Evolutionary conservation across 208 protist species (phyloP).

Genomic region (Leishmania mexicana): DNA sequence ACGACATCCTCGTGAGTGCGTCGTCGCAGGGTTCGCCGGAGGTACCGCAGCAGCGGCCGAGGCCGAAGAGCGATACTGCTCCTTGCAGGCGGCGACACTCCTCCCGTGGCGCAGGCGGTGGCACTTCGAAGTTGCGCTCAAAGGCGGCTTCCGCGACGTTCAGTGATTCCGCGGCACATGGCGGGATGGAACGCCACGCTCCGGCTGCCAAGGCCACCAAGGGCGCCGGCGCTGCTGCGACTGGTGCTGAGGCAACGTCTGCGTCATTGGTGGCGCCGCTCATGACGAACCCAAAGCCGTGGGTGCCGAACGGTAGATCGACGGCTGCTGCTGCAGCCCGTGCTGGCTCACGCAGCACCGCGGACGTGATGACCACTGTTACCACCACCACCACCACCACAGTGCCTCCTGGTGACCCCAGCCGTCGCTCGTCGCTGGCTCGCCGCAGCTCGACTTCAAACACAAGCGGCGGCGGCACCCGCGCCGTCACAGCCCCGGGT

Average conservation of each 20-base stretch:
- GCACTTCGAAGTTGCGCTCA: background rate
- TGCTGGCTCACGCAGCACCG: background rate
- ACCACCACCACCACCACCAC: background rate
- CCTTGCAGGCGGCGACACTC: background rate
- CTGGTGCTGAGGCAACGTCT: background rate
- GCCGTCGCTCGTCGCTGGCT: background rate
- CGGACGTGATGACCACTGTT: background rate
- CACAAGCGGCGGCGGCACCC: background rate
- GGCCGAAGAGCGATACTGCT: background rate
- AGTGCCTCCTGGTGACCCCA: background rate
- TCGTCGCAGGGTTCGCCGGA: background rate
- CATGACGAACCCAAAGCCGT: slow-evolving; percentile 19
- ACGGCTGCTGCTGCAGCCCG: background rate
- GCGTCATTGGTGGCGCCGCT: background rate
- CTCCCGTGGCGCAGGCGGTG: background rate
- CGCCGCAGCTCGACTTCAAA: background rate
- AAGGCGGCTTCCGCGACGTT: background rate
- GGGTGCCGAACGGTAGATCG: slow-evolving; percentile 6
- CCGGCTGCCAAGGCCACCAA: background rate
- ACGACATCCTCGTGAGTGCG: background rate
- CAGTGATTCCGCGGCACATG: background rate
- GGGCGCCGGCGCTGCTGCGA: background rate
- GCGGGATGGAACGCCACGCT: background rate
- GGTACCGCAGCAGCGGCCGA: background rate
- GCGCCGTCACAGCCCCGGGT: background rate